Base-by-base conservation (phyloP, 106 monocot genomes). In the Dioscorea dumetorum region DNA sequence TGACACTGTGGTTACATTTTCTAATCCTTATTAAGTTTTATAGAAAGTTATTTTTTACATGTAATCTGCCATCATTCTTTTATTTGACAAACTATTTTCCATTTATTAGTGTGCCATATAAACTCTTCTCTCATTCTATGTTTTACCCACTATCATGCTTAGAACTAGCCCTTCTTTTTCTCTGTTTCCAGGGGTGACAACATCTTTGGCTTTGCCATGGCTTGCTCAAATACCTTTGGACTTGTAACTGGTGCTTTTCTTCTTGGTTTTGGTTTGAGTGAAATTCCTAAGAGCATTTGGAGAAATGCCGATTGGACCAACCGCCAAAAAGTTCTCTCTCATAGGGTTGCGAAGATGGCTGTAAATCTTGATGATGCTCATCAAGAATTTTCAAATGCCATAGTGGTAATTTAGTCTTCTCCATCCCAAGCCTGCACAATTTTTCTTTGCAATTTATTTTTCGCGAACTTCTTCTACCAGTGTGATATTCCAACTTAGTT, bases 241-340 rank as follows among this genome's bases (percentile, higher is more conserved):
- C 88, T 97, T 51, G 91, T 97, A 9, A 97, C 97, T n/a, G 97
- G 97, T 80, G 97, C 97, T 67, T 97, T 97, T 81, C 91, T 97
- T 78, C 86, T 97, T 77, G 97, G 97, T 58, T 97, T 92, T 89
- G 91, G 97, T 35, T 80, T 97, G 74, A 97, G 97, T 59, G 91
- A 97, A 81, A 97, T 97, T 59, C 97, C 97, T 50, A 92, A 84
- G 64, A 89, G 80, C 79, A 97, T 91, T 69, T 97, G 97, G 97
- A 91, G 75, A 70, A 87, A 97, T 77, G 82, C 97, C 12, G 86
- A 97, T 81, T 97, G 91, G 97, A 78, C 24, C 33, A 72, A 89
- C 58, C 97, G 97, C 49, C 91, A 91, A 59, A 97, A 97, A 71
- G 76, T 92, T 73, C 86, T 97, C 50, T 97, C 97, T 62, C 91